phyloP scores from a whole-genome alignment of 2,329 filamentous ascomycete species.

The Pseudogymnoascus sp. region DNA sequence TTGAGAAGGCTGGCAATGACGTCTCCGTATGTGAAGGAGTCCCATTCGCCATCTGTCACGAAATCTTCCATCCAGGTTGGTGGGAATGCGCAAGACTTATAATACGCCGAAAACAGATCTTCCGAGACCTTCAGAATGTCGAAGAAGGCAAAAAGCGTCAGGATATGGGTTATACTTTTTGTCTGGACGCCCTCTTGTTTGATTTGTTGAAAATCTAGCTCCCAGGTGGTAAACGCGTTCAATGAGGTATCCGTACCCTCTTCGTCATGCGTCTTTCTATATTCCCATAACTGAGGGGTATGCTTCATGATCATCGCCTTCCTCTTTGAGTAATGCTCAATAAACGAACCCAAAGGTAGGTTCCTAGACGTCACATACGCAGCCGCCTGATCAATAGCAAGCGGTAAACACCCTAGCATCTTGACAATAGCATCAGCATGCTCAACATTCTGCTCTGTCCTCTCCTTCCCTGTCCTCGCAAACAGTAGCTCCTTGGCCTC shows the following conservation, averaged over 20 bases:
- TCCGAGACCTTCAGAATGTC: slow-evolving; percentile 20
- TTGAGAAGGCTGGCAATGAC: slow-evolving; percentile 15
- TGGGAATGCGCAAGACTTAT: background rate
- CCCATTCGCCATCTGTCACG: slow-evolving; percentile 15
- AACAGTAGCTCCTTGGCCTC: slow-evolving; percentile 12
- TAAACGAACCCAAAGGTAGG: slow-evolving; percentile 18
- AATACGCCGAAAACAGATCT: slow-evolving; percentile 18
- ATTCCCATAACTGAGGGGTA: slow-evolving; percentile 18
- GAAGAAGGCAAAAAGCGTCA: slow-evolving; percentile 22
- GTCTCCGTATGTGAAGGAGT: slow-evolving; percentile 16
- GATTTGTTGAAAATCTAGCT: slow-evolving; percentile 22
- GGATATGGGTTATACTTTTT: slow-evolving; percentile 13
- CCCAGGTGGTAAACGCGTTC: slow-evolving; percentile 25
- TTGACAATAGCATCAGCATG: slow-evolving; percentile 14
- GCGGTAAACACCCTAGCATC: slow-evolving; percentile 20
- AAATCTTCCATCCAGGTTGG: slow-evolving; percentile 13
- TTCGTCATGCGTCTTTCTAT: slow-evolving; percentile 13
- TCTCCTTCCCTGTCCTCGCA: background rate
- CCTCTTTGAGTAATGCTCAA: slow-evolving; percentile 16
- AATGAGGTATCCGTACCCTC: slow-evolving; percentile 15
- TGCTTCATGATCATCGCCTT: slow-evolving; percentile 16
- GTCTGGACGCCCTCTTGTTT: slow-evolving; percentile 6
- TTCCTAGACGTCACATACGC: slow-evolving; percentile 22
- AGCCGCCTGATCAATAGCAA: slow-evolving; percentile 26
- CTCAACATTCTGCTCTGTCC: background rate